Evolutionary conservation across 108 stramenopile species (phyloP).

Genomic region (Fragilaria crotonensis): DNA sequence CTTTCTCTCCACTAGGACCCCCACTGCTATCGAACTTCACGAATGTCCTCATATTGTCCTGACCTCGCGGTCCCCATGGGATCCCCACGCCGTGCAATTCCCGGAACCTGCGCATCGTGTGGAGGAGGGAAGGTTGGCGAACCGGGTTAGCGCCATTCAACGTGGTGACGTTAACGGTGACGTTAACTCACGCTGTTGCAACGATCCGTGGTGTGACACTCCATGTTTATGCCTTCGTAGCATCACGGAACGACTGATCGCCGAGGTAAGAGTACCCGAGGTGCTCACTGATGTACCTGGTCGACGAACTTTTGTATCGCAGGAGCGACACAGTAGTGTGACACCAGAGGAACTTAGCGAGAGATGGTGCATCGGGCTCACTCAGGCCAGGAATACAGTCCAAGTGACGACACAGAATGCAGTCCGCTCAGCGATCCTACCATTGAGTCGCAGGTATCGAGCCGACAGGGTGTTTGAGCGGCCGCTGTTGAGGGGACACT

Average conservation of each 20-base stretch:
- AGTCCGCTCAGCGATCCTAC: constrained; percentile 15
- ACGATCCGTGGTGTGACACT: too few species aligned
- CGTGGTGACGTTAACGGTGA: too few species aligned
- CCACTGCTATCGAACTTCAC: not conserved
- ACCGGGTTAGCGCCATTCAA: too few species aligned
- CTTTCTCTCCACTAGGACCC: not conserved
- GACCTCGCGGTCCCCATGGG: not conserved
- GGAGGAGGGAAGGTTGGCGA: not conserved
- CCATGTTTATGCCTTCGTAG: too few species aligned
- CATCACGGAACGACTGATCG: too few species aligned
- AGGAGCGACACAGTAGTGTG: not conserved
- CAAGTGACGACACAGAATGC: constrained; percentile 5
- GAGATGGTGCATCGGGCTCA: constrained; percentile 16
- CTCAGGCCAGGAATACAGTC: constrained; percentile 14
- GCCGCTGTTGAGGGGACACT: not conserved
- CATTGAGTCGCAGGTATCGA: constrained; percentile 13
- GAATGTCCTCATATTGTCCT: not conserved
- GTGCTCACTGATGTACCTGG: not conserved
- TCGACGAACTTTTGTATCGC: not conserved
- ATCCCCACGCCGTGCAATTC: not conserved
- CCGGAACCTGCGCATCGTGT: not conserved
- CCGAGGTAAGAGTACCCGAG: too few species aligned
- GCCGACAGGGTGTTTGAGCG: constrained; percentile 5
- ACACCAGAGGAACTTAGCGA: constrained; percentile 6
- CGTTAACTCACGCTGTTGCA: too few species aligned